These are phyloP conservation scores for Thalassiosira profunda DNA, from an alignment of 108 stramenopile species.

Conservation along the genomic window DNA sequence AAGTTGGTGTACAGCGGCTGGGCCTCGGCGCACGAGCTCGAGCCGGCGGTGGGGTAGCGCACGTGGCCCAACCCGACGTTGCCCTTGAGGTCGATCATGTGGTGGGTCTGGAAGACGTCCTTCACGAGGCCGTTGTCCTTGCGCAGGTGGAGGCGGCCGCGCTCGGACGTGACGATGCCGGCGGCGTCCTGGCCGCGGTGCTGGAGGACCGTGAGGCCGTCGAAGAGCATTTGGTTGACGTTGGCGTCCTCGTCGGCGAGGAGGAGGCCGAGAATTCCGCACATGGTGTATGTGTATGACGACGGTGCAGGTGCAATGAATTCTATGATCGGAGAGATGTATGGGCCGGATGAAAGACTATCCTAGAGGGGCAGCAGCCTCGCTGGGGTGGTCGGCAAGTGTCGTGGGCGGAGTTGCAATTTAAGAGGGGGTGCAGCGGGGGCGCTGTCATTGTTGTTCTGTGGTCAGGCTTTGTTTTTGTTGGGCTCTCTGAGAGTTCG, in stretches of 20 bases:
- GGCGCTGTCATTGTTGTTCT: too few relatives aligned
- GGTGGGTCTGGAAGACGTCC: slow-evolving; percentile 97
- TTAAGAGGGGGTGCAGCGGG: too few relatives aligned
- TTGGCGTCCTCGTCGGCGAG: slow-evolving; percentile 82
- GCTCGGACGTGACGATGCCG: slow-evolving; percentile 94
- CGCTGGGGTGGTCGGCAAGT: too few relatives aligned
- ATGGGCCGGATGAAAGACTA: too few relatives aligned
- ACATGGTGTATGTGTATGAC: slow-evolving; percentile 62
- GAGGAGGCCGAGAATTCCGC: slow-evolving; percentile 91
- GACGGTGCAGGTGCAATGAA: neutral
- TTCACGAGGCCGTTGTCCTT: slow-evolving; percentile 98
- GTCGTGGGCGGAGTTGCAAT: too few relatives aligned
- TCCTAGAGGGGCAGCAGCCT: too few relatives aligned
- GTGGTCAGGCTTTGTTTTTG: too few relatives aligned
- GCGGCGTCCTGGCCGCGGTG: slow-evolving; percentile 99
- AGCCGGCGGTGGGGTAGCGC: slow-evolving; percentile 98
- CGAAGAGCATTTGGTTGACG: slow-evolving; percentile 97
- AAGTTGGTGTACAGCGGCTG: slow-evolving; percentile 99
- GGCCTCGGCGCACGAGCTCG: slow-evolving; percentile 89
- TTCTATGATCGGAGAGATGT: too few relatives aligned
- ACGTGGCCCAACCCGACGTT: slow-evolving; percentile 96
- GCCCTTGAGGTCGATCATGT: slow-evolving; percentile 94
- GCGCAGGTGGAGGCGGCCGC: slow-evolving; percentile 85
- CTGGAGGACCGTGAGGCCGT: slow-evolving; percentile 98
- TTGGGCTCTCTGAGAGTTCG: too few relatives aligned